Evolutionary conservation across 2,329 filamentous ascomycete genomes (phyloP), one percentile per base, ranked within the genome.

Genomic region (Colletotrichum magnum): DNA sequence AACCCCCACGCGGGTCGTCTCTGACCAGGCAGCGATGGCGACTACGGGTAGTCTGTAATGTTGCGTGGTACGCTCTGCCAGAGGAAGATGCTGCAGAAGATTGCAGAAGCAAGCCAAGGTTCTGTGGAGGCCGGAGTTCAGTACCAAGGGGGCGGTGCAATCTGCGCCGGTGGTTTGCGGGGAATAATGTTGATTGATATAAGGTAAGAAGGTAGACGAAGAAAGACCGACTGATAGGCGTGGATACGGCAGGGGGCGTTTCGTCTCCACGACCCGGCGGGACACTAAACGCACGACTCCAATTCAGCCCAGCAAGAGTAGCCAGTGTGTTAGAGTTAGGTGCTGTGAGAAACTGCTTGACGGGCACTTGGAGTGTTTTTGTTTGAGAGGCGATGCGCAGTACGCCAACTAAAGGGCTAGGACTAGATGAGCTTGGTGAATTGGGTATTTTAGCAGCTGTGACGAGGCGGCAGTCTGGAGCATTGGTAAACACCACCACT

Each of bases 1-100:
- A 51, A 32, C 47, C 61, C 66, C 61, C 51, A 67, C 64, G 58
- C 64, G 45, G 39, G 61, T 47, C 39, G 32, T 48, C 32, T 50
- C 32, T 48, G 59, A 26, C 32, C 10, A 10, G 32, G 32, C 32
- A 36, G 32, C 32, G 32, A 36, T 24, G 21, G 32, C 32, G 7
- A 36, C 9, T 7, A 36, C 10, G 7, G 7, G 32, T 7, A 7
- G 32, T 9, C 32, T 36, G 32, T 10, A 36, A 24, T 24, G 32
- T 36, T 36, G 32, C 32, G 32, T 36, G 32, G 32, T 36, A 36
- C 32, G 32, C 32, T 36, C 10, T 36, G 10, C 32, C 32, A 10
- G 7, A 36, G 32, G 32, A 36, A 36, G 32, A 36, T 36, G 32
- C 32, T 36, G 32, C 9, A 36, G 32, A 36, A 43, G n/a, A 24